A percentile compares a stretch with the other conserved stretches of the same genome.
Evolutionary conservation across 306 rosid genomes (phyloP).

Genomic region (Pterocarpus macrocarpus): DNA sequence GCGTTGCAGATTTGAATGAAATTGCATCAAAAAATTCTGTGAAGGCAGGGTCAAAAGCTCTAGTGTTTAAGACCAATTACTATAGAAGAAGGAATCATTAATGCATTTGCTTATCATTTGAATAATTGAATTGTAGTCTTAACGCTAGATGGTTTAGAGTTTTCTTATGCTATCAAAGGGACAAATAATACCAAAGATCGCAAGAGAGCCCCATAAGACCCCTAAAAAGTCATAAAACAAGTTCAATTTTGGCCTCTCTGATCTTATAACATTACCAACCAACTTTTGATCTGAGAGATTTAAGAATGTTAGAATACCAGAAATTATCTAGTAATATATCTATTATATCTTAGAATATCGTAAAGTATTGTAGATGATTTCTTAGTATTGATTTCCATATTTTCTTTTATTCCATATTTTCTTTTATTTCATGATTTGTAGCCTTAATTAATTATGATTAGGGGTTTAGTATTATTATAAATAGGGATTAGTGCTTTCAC

Average conservation of each 20-base stretch:
- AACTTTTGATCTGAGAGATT: background rate
- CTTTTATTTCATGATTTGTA: background rate
- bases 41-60: constrained; percentile 25
- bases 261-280: constrained; percentile 26
- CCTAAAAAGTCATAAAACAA: constrained; percentile 10
- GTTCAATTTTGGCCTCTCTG: background rate
- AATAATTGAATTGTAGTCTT: constrained; percentile 5
- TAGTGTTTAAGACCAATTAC: background rate
- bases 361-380: background rate
- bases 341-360: background rate
- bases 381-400: background rate
- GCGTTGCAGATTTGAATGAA: constrained; percentile 34
- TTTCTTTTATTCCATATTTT: background rate
- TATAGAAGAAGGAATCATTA: constrained; percentile 12
- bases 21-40: background rate
- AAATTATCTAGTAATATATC: too few species aligned
- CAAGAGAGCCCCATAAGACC: background rate
- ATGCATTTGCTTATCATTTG: constrained; percentile 29
- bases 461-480: background rate
- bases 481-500: background rate
- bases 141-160: constrained; percentile 12
- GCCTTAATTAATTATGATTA: background rate
- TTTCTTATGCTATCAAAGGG: constrained; percentile 8
- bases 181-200: background rate
- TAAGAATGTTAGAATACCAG: too few species aligned